Evolutionary conservation across 192 early-diverging fungal species (phyloP).

Genomic region (Podila horticola): DNA sequence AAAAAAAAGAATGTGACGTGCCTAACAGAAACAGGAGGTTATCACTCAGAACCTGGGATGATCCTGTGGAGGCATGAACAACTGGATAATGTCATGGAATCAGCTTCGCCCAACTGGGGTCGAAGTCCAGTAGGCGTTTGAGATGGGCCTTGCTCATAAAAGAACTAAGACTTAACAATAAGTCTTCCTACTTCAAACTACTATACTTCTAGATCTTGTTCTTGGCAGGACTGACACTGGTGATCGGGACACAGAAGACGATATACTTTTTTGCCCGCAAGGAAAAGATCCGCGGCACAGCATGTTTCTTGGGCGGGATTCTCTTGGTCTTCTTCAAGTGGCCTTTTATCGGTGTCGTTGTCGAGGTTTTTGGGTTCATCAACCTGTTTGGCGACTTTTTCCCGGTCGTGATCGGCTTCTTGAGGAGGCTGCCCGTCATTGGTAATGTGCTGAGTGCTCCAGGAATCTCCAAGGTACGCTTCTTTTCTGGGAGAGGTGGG

Average conservation of each 20-base stretch:
- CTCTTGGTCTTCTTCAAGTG: conserved; percentile 89
- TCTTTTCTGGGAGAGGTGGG: neutral
- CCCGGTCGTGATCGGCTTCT: conserved; percentile 89
- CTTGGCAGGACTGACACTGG: conserved; percentile 85
- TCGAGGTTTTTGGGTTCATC: conserved; percentile 95
- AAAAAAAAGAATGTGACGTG: too few species aligned
- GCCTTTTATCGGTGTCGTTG: conserved; percentile 87
- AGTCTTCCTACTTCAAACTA: too few species aligned
- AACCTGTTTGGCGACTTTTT: conserved; percentile 99
- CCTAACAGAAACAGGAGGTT: too few species aligned
- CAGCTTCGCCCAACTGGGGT: too few species aligned
- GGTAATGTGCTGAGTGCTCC: conserved; percentile 89
- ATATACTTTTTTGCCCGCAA: conserved; percentile 85
- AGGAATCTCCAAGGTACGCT: conserved; percentile 75
- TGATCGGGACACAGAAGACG: conserved; percentile 92
- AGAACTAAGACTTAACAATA: too few species aligned
- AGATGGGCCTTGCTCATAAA: too few species aligned
- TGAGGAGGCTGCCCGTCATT: conserved; percentile 90
- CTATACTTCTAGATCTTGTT: conserved; percentile 80
- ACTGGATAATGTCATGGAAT: too few species aligned
- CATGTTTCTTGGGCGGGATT: conserved; percentile 91
- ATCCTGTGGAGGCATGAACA: too few species aligned
- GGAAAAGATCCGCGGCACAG: conserved; percentile 90
- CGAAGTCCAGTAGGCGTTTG: too few species aligned
- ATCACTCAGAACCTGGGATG: too few species aligned